Evolutionary conservation across 2,329 filamentous ascomycete species (phyloP).

Genomic region (Talaromyces sp.): DNA sequence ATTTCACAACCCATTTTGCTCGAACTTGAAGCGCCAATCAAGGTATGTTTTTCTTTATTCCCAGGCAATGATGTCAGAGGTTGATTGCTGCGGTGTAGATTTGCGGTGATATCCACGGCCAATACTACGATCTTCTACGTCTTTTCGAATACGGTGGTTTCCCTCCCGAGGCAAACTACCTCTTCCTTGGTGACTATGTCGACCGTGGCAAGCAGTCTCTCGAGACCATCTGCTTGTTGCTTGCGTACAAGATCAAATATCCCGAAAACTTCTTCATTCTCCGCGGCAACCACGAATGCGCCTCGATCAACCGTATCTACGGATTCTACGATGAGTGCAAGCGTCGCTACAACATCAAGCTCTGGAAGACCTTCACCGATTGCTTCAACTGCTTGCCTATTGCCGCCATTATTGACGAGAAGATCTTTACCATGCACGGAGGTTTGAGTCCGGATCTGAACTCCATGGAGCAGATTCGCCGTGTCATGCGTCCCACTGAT

Average conservation of each 20-base stretch:
- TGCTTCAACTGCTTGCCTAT: constrained; percentile 99
- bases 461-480: constrained; percentile 99
- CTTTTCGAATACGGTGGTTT: constrained; percentile 98
- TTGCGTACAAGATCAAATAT: constrained; percentile 99
- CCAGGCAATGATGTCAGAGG: not conserved
- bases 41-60: constrained; percentile 61
- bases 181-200: constrained; percentile 98
- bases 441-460: constrained; percentile 95
- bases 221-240: constrained; percentile 93
- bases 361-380: constrained; percentile 99
- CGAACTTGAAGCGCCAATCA: constrained; percentile 97
- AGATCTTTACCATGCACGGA: constrained; percentile 99
- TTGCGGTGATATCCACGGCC: constrained; percentile 97
- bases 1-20: constrained; percentile 98
- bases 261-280: constrained; percentile 99
- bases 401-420: constrained; percentile 98
- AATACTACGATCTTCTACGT: constrained; percentile 97
- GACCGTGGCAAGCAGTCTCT: constrained; percentile 99
- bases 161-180: constrained; percentile 97
- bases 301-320: constrained; percentile 98
- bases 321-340: constrained; percentile 99
- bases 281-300: constrained; percentile 98
- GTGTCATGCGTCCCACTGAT: constrained; percentile 98
- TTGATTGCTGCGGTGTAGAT: constrained; percentile 60
- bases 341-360: constrained; percentile 97